Base-by-base conservation (phyloP, 495 filamentous ascomycete species). In the Hypoxylon rickii region DNA sequence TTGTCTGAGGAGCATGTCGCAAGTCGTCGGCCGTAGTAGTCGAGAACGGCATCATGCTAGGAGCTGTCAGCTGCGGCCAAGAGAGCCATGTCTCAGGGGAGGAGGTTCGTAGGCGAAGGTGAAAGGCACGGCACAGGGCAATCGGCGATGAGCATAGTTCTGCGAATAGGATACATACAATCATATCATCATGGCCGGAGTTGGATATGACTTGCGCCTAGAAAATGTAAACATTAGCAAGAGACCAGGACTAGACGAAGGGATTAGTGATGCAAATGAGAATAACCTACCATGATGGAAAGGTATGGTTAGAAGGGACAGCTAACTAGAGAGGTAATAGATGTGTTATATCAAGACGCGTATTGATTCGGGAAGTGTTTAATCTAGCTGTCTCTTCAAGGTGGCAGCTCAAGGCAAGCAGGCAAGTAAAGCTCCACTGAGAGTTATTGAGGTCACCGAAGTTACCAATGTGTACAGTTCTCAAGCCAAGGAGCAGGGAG, bases 131-230 rank as follows among this genome's bases (percentile, higher is more conserved):
- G n/a, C n/a, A n/a, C n/a, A n/a, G n/a, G n/a, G n/a, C n/a, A n/a
- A n/a, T n/a, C n/a, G n/a, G n/a, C n/a, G n/a, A n/a, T n/a, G n/a
- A n/a, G n/a, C n/a, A n/a, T n/a, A n/a, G n/a, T n/a, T n/a, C n/a
- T n/a, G n/a, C n/a, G n/a, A n/a, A n/a, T n/a, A n/a, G n/a, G n/a
- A n/a, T 38, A 85, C 90, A 69, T 90, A 97, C 93, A 80, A 98
- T 97, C 92, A 98, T 97, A 72, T 96, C 93, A 86, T 97, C 95
- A 76, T 98, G 94, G 68, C 89, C 88, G 54, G 89, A 89, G 73
- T 92, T 93, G 33, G 90, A 85, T 68, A 92, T 92, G 59, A 91
- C 84, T 81, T 95, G 89, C 56, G 90, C 87, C 63, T 70, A 32
- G 15, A 17, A 34, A 12, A 54, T 46, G 49, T 13, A 19, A 33